phyloP scores from a whole-genome alignment of 257 asterid species.

The Solanum bukasovii region DNA sequence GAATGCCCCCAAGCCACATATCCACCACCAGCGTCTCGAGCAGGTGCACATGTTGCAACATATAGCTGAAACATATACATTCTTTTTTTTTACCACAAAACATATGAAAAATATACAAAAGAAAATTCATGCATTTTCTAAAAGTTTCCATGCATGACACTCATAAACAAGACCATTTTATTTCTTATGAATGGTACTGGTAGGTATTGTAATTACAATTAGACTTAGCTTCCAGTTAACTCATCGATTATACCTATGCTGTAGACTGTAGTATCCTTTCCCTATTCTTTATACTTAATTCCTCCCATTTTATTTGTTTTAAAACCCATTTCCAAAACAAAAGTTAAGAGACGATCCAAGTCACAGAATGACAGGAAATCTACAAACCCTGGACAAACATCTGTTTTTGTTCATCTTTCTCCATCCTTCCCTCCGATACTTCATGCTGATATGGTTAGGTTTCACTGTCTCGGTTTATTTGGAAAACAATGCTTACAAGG shows the following conservation, averaged over 20 bases:
- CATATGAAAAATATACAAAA: neutral
- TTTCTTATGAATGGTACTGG: neutral
- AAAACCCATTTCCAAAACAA: neutral
- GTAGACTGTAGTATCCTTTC: neutral
- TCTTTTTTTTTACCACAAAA: neutral
- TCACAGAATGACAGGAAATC: neutral
- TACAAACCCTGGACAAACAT: neutral
- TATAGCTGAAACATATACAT: constrained; percentile 43
- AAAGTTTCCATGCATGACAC: neutral
- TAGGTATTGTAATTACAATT: neutral
- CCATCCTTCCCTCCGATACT: neutral
- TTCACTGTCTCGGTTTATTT: neutral
- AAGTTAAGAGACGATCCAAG: neutral
- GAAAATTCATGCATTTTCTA: neutral
- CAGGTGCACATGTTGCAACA: constrained; percentile 94
- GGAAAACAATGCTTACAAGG: neutral
- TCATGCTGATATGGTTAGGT: neutral
- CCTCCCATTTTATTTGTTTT: neutral
- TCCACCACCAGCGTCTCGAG: constrained; percentile 76
- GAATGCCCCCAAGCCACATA: constrained; percentile 98
- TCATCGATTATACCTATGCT: neutral
- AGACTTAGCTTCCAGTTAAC: neutral
- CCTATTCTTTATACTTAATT: neutral
- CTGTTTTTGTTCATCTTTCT: neutral
- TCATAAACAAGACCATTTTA: neutral